These are phyloP conservation scores for Phytophthora cryptogea DNA, from an alignment of 352 stramenopile genomes.

Conservation along the genomic window DNA sequence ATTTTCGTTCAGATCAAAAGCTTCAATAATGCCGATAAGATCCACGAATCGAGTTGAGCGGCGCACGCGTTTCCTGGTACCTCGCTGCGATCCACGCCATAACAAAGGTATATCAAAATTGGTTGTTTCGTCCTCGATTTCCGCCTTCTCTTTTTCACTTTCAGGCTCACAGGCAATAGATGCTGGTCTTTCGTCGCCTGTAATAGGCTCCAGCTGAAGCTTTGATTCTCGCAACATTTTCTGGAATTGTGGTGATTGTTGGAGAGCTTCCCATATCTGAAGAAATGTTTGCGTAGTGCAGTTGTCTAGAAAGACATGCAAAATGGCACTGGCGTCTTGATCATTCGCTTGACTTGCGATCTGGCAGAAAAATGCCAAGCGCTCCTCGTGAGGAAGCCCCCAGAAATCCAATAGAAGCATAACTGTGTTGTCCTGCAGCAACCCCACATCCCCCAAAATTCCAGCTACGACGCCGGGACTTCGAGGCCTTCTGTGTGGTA, in stretches of 20 bases:
- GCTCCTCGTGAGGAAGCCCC: slow-evolving; percentile 58
- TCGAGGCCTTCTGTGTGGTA: slow-evolving; percentile 31
- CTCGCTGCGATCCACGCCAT: slow-evolving; percentile 18
- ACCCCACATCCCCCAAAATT: slow-evolving; percentile 44
- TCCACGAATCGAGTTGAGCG: slow-evolving; percentile 47
- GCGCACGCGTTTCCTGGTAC: slow-evolving; percentile 11
- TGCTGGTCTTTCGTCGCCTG: neutral
- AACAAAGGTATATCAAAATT: slow-evolving; percentile 7
- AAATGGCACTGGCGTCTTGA: slow-evolving; percentile 49
- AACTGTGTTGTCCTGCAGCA: slow-evolving; percentile 65
- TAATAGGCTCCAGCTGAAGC: slow-evolving; percentile 12
- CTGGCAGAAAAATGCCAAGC: slow-evolving; percentile 71
- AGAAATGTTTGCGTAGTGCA: slow-evolving; percentile 50
- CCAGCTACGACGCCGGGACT: slow-evolving; percentile 19
- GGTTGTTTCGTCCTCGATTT: slow-evolving; percentile 1
- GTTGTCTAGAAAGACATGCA: slow-evolving; percentile 55
- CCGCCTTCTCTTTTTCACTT: slow-evolving; percentile 12
- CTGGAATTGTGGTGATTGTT: slow-evolving; percentile 53
- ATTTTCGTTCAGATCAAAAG: slow-evolving; percentile 46
- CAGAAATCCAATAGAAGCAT: slow-evolving; percentile 70
- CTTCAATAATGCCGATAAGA: slow-evolving; percentile 53
- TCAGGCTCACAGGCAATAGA: neutral
- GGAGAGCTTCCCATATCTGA: slow-evolving; percentile 54
- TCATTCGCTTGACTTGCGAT: slow-evolving; percentile 62
- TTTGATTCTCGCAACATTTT: slow-evolving; percentile 35